Conservation (phyloP, 371 early-diverging fungal species). For the Mucor mucedo region DNA sequence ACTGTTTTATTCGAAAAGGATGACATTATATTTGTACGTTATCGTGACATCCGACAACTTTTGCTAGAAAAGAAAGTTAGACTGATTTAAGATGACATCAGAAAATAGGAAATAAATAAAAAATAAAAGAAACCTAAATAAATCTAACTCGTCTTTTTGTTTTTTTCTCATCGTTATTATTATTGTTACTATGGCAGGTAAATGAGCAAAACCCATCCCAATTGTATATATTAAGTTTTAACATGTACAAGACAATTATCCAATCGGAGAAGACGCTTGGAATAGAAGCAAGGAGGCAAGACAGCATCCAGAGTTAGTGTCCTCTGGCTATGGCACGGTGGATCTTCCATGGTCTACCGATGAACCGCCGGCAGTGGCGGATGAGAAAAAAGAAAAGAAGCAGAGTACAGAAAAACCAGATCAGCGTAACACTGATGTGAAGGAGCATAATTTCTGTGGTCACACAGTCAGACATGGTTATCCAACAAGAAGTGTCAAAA, state of each 20-base stretch:
- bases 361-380: neutral
- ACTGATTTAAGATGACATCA: conserved; percentile 22
- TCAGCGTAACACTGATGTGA: neutral
- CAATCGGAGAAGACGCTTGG: conserved; percentile 29
- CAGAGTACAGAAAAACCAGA: neutral
- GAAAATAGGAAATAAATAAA: neutral
- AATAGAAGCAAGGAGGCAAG: neutral
- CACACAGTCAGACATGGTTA: conserved; percentile 20
- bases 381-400: neutral
- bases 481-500: conserved; percentile 25
- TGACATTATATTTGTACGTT: conserved; percentile 37
- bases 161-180: neutral
- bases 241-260: conserved; percentile 5
- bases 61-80: conserved; percentile 29
- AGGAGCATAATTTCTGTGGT: conserved; percentile 7
- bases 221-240: neutral
- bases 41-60: conserved; percentile 27
- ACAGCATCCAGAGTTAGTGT: conserved; percentile 7
- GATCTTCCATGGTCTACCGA: conserved; percentile 14
- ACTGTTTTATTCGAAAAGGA: conserved; percentile 2
- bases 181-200: too few relatives aligned
- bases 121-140: neutral
- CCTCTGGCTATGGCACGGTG: conserved; percentile 46
- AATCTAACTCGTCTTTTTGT: neutral
- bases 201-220: too few relatives aligned